Conservation (phyloP, 164 flowering plant genomes). For the Aristolochia fimbriata region DNA sequence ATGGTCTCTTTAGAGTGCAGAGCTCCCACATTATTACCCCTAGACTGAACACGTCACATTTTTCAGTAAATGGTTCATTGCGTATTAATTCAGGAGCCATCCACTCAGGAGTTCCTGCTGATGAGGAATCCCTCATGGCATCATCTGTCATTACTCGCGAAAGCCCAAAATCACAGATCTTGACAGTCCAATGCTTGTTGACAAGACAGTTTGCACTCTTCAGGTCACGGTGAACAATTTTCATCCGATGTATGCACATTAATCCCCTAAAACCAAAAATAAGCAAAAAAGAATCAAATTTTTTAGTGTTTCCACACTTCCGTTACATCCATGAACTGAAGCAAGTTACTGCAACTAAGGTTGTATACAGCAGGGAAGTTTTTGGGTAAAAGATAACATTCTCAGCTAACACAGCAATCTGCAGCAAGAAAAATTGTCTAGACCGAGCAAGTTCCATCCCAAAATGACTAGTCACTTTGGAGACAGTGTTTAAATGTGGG, state of each 20-base stretch:
- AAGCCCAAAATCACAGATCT: conserved; percentile 95
- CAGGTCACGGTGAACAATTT: conserved; percentile 80
- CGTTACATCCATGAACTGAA: too few species aligned
- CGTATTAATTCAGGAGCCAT: conserved; percentile 98
- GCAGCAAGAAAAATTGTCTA: too few species aligned
- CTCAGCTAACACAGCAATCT: too few species aligned
- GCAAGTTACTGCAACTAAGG: too few species aligned
- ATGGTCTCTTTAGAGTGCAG: conserved; percentile 86
- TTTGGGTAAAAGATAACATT: too few species aligned
- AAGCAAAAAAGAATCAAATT: too few species aligned
- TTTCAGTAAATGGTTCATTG: conserved; percentile 83
- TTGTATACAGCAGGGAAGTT: too few species aligned
- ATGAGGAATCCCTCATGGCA: conserved; percentile 56
- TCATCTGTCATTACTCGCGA: conserved; percentile 56
- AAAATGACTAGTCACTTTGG: too few species aligned
- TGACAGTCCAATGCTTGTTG: conserved; percentile 81
- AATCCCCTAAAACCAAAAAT: conserved; percentile 44
- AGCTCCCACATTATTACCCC: conserved; percentile 99
- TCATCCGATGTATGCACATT: conserved; percentile 94
- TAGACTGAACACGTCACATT: conserved; percentile 90
- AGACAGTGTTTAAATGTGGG: too few species aligned
- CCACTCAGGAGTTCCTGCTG: conserved; percentile 99
- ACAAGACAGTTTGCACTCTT: conserved; percentile 97
- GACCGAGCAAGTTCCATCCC: too few species aligned
- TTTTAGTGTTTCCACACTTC: too few species aligned